Conservation (phyloP, 2,329 filamentous ascomycete species). For the Neurospora crassa region DNA sequence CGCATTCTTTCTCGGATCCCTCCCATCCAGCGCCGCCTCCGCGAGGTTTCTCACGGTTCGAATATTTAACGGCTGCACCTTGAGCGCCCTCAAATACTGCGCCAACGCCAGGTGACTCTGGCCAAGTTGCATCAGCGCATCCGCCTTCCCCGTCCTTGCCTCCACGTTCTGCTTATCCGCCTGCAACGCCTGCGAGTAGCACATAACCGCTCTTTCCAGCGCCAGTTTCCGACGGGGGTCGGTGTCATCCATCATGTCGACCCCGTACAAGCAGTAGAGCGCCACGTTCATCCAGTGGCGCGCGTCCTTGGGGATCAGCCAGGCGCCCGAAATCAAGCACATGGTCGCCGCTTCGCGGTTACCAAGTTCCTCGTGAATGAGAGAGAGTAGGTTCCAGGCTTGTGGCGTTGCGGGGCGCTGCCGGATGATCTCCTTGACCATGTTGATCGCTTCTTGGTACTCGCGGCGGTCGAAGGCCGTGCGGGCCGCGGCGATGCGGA, state of each 20-base stretch:
- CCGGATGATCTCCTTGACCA: slow-evolving; percentile 54
- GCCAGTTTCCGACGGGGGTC: slow-evolving; percentile 17
- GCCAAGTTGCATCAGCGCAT: slow-evolving; percentile 46
- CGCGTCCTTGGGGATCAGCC: slow-evolving; percentile 51
- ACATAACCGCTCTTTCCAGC: slow-evolving; percentile 42
- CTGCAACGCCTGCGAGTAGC: slow-evolving; percentile 49
- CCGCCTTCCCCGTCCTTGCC: slow-evolving; percentile 50
- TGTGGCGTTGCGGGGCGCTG: slow-evolving; percentile 59
- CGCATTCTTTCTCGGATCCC: slow-evolving; percentile 31
- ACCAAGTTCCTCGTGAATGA: slow-evolving; percentile 51
- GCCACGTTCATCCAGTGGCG: slow-evolving; percentile 51
- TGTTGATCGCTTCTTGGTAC: slow-evolving; percentile 48
- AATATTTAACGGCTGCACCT: slow-evolving; percentile 42
- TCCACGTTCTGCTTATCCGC: slow-evolving; percentile 47
- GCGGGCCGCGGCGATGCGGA: slow-evolving; percentile 56
- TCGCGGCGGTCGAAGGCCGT: slow-evolving; percentile 55
- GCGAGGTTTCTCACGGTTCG: slow-evolving; percentile 45
- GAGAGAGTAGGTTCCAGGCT: slow-evolving; percentile 53
- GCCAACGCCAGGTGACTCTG: slow-evolving; percentile 42
- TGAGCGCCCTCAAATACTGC: slow-evolving; percentile 47
- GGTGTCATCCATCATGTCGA: slow-evolving; percentile 36
- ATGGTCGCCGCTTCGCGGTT: slow-evolving; percentile 47
- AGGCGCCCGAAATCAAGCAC: slow-evolving; percentile 51
- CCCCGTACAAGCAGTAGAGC: slow-evolving; percentile 43
- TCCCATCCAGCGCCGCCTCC: slow-evolving; percentile 45